These are phyloP conservation scores for Xerocomellus intermedius DNA, from an alignment of 768 basidiomycete species.

Conservation along the genomic window DNA sequence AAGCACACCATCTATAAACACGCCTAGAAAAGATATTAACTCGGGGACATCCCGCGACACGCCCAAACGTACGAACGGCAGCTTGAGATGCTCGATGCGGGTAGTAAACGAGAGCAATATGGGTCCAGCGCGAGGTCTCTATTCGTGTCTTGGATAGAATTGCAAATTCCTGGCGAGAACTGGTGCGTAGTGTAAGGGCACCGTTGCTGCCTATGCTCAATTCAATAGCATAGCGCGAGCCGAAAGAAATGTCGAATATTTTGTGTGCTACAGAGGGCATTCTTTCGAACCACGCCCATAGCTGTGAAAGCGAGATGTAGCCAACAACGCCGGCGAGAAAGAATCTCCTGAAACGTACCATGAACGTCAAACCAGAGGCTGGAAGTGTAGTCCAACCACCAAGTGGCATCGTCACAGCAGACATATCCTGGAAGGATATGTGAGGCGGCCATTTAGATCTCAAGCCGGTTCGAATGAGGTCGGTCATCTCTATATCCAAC, in stretches of 20 bases:
- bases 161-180: conserved; percentile 38
- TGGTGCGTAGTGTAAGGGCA: conserved; percentile 47
- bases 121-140: conserved; percentile 65
- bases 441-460: conserved; percentile 79
- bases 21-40: conserved; percentile 40
- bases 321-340: background rate
- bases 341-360: conserved; percentile 41
- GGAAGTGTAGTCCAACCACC: conserved; percentile 55
- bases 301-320: conserved; percentile 24
- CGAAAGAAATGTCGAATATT: conserved; percentile 38
- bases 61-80: conserved; percentile 52
- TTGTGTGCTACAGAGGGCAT: conserved; percentile 35
- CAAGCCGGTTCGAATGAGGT: conserved; percentile 67
- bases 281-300: conserved; percentile 50
- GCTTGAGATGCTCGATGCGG: conserved; percentile 54
- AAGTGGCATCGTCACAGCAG: conserved; percentile 50
- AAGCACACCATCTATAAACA: conserved; percentile 74
- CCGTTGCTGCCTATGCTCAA: conserved; percentile 57
- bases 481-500: conserved; percentile 64
- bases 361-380: conserved; percentile 64
- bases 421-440: conserved; percentile 61
- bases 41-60: background rate
- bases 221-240: conserved; percentile 36
- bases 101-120: conserved; percentile 65
- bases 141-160: conserved; percentile 48